Percentiles rank a stretch among this genome's conserved stretches.
These are phyloP conservation scores for Juglanconis sp. DNA, from an alignment of 2,329 filamentous ascomycete species.

Conservation along the genomic window DNA sequence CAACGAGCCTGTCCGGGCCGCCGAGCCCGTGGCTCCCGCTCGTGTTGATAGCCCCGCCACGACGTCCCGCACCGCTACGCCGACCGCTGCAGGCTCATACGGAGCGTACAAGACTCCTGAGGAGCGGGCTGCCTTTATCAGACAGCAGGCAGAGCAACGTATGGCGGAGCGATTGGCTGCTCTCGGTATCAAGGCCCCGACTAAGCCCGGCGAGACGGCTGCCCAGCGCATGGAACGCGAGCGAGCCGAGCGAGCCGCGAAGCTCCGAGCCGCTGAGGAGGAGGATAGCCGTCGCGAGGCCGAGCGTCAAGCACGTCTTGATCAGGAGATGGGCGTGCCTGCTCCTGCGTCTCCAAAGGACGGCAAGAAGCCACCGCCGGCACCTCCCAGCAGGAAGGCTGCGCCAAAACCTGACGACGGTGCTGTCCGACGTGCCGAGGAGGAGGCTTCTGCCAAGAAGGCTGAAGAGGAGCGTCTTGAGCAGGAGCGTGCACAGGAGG, in stretches of 20 bases:
- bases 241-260: conserved; percentile 79
- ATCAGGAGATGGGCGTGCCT: conserved; percentile 69
- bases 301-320: conserved; percentile 78
- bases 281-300: conserved; percentile 87
- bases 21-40: conserved; percentile 40
- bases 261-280: conserved; percentile 84
- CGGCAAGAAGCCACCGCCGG: conserved; percentile 63
- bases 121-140: conserved; percentile 92
- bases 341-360: conserved; percentile 45
- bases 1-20: conserved; percentile 39
- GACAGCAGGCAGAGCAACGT: conserved; percentile 92
- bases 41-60: conserved; percentile 52
- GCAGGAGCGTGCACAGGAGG: conserved; percentile 73
- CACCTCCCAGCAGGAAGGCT: conserved; percentile 75
- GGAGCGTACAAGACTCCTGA: conserved; percentile 85
- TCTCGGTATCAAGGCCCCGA: conserved; percentile 81
- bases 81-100: conserved; percentile 63
- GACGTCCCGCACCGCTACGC: conserved; percentile 52
- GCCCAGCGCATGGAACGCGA: conserved; percentile 87
- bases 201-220: conserved; percentile 75
- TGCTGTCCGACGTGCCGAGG: conserved; percentile 54
- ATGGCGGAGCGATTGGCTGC: conserved; percentile 96
- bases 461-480: conserved; percentile 65
- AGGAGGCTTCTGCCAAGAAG: conserved; percentile 52
- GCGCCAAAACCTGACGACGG: conserved; percentile 59